Evolutionary conservation across 164 flowering plant genomes (phyloP).

Genomic region (Santalum album): DNA sequence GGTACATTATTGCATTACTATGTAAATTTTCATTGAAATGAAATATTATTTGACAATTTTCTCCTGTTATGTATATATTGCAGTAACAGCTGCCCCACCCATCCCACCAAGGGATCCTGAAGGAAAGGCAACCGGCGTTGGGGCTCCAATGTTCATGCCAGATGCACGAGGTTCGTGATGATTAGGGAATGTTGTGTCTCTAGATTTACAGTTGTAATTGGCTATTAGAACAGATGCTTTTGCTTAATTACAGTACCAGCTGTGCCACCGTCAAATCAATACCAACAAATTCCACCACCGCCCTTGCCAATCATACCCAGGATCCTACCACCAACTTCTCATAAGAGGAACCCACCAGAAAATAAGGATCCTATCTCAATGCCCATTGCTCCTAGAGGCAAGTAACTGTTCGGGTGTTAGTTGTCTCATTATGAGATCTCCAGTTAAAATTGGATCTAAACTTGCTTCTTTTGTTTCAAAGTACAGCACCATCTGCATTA

Average conservation of each 20-base stretch:
- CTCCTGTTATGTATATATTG: background rate
- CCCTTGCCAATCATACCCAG: background rate
- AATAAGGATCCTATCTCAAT: background rate
- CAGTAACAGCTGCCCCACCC: slow-evolving; percentile 22
- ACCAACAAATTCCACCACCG: background rate
- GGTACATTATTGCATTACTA: background rate
- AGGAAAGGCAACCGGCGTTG: background rate
- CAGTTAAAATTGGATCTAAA: background rate
- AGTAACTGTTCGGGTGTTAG: too few relatives aligned
- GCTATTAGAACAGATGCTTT: background rate
- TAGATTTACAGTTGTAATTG: background rate
- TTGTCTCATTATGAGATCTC: background rate
- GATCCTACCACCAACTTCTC: background rate
- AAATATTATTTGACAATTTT: background rate
- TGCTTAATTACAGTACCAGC: background rate
- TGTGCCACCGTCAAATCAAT: background rate
- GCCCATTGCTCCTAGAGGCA: background rate
- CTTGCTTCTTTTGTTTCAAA: background rate
- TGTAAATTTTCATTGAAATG: background rate
- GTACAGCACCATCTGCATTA: background rate
- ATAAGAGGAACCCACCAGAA: slow-evolving; percentile 12
- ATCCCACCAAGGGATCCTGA: background rate
- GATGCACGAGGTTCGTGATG: background rate
- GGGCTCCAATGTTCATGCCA: too few relatives aligned
- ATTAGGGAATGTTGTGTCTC: background rate